Evolutionary conservation across 176 grass and related monocot species (phyloP).

Genomic region (Musa troglodytarum): DNA sequence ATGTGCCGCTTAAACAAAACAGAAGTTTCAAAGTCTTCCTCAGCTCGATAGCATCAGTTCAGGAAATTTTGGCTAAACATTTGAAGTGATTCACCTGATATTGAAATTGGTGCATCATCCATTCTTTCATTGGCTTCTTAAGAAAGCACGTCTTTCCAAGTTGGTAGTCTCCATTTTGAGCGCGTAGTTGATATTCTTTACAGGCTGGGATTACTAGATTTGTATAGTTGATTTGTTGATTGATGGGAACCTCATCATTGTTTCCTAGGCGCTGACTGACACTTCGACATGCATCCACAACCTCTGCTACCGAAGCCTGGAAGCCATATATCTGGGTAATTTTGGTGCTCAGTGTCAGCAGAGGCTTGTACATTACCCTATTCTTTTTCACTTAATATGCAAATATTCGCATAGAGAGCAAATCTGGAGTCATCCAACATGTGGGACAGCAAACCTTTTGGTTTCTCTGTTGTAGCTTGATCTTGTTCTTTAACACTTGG

Average conservation of each 20-base stretch:
- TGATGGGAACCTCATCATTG: slow-evolving; percentile 21
- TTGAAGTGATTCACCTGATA: slow-evolving; percentile 36
- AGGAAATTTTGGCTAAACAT: slow-evolving; percentile 4
- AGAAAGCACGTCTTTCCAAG: slow-evolving; percentile 25
- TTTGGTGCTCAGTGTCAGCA: neutral
- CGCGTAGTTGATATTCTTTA: slow-evolving; percentile 15
- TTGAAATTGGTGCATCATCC: slow-evolving; percentile 28
- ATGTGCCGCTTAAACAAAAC: slow-evolving; percentile 74
- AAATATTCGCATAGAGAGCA: neutral
- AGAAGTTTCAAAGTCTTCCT: slow-evolving; percentile 41
- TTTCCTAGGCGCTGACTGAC: slow-evolving; percentile 32
- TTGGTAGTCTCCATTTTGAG: slow-evolving; percentile 21
- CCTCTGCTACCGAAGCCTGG: neutral
- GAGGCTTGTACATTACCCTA: slow-evolving; percentile 4
- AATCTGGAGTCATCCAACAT: neutral
- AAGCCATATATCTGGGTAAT: neutral
- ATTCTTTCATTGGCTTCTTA: slow-evolving; percentile 54
- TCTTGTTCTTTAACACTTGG: neutral
- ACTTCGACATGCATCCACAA: neutral
- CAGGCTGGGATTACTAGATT: slow-evolving; percentile 5
- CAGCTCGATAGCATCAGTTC: slow-evolving; percentile 42
- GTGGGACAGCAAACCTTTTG: neutral
- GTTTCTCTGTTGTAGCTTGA: neutral
- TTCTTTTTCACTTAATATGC: neutral
- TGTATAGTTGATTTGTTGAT: slow-evolving; percentile 24